Conservation (phyloP, 345 rosid species). For the Citrus maxima region DNA sequence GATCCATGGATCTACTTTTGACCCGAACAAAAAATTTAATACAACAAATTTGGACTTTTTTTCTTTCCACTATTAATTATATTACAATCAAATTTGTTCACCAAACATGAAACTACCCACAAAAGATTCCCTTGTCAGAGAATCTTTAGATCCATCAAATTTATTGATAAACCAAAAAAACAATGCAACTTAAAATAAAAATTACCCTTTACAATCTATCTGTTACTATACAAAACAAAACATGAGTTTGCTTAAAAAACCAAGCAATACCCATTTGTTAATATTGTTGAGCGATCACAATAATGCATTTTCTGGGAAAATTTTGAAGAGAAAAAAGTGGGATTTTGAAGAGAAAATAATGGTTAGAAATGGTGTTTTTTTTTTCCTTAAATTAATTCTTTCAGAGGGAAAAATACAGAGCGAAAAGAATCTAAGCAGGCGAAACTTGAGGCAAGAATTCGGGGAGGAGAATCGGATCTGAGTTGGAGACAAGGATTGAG, state of each 20-base stretch:
- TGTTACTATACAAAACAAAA: constrained; percentile 7
- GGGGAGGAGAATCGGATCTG: constrained; percentile 33
- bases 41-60: not conserved
- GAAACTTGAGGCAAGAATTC: constrained; percentile 25
- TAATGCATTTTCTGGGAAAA: constrained; percentile 26
- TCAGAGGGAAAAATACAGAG: not conserved
- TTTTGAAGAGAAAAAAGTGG: not conserved
- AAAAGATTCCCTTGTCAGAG: constrained; percentile 12
- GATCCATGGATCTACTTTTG: constrained; percentile 50
- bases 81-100: constrained; percentile 24
- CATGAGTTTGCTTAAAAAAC: constrained; percentile 18
- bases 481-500: constrained; percentile 23
- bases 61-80: not conserved
- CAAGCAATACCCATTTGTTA: constrained; percentile 25
- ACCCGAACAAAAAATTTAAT: constrained; percentile 7
- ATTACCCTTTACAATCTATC: not conserved
- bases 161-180: not conserved
- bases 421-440: constrained; percentile 17
- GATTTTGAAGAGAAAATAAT: constrained; percentile 4
- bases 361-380: not conserved
- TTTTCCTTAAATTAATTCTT: not conserved
- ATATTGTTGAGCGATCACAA: not conserved
- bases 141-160: constrained; percentile 28
- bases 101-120: constrained; percentile 19
- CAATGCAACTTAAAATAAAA: not conserved